Evolutionary conservation across 2,329 filamentous ascomycete genomes (phyloP).

Genomic region (Cladophialophora immunda): DNA sequence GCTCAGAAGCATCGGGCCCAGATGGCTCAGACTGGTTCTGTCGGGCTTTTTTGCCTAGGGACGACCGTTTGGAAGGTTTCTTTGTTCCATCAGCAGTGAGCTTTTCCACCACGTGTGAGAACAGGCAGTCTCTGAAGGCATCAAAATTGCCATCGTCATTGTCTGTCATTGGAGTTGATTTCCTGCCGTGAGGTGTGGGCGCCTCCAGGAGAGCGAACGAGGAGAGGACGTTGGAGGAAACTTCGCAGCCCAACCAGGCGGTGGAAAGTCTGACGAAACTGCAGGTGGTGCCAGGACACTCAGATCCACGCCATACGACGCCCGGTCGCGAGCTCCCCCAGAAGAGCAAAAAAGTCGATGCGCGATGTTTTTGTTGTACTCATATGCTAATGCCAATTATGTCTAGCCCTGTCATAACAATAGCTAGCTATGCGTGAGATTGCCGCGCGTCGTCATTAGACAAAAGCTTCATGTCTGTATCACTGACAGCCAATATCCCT

Average conservation of each 20-base stretch:
- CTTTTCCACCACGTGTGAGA: conserved; percentile 71
- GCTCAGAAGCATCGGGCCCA: conserved; percentile 66
- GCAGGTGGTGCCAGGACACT: no score
- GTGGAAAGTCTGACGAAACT: background rate
- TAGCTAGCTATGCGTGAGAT: background rate
- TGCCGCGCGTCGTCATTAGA: background rate
- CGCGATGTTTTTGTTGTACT: background rate
- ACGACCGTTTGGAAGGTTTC: conserved; percentile 31
- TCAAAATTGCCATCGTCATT: conserved; percentile 66
- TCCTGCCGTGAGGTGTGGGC: background rate
- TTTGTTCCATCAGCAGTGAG: conserved; percentile 52
- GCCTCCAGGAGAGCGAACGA: background rate
- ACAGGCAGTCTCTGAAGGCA: conserved; percentile 77
- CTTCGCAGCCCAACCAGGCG: background rate
- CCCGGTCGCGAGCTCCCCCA: no score
- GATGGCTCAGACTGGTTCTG: conserved; percentile 29
- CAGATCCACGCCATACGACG: background rate
- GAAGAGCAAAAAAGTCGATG: background rate
- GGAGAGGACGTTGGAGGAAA: background rate
- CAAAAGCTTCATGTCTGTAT: background rate
- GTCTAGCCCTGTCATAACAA: background rate
- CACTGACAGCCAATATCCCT: background rate
- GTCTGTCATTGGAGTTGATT: conserved; percentile 33
- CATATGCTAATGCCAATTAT: background rate
- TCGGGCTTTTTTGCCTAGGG: conserved; percentile 52